These are phyloP conservation scores for Xylaria acuta DNA, from an alignment of 495 filamentous ascomycete genomes.

Conservation along the genomic window DNA sequence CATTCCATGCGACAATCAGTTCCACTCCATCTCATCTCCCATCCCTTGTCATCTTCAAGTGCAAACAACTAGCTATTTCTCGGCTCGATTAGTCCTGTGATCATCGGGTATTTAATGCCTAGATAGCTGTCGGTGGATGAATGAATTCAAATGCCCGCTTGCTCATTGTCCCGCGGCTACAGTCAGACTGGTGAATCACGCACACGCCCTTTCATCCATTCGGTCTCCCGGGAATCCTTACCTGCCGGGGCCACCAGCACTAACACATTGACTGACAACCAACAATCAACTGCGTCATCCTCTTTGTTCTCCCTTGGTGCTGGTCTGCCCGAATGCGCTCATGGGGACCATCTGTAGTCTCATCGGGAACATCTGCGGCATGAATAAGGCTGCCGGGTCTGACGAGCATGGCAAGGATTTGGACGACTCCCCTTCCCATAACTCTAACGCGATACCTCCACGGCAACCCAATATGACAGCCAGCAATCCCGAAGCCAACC, in stretches of 20 bases:
- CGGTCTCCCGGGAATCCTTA: not conserved
- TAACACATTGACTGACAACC: not conserved
- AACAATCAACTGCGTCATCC: not conserved
- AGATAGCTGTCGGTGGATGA: not conserved
- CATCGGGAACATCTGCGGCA: slow-evolving; percentile 31
- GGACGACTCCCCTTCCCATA: slow-evolving; percentile 10
- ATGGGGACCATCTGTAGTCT: slow-evolving; percentile 27
- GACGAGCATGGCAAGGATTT: slow-evolving; percentile 28
- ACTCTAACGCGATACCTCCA: not conserved
- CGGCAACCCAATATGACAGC: slow-evolving; percentile 21
- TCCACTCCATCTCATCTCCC: slow-evolving; percentile 1
- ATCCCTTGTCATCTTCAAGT: not conserved
- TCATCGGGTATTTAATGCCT: not conserved
- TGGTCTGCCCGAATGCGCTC: slow-evolving; percentile 11
- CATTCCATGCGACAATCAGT: slow-evolving; percentile 3
- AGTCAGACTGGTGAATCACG: slow-evolving; percentile 1
- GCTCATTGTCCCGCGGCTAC: not conserved
- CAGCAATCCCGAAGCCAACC: slow-evolving; percentile 2
- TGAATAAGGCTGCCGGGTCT: slow-evolving; percentile 31
- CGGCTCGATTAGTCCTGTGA: not conserved
- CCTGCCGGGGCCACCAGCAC: not conserved
- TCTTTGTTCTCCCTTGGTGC: slow-evolving; percentile 10
- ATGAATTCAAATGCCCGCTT: not conserved
- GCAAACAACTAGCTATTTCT: not conserved
- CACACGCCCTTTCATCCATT: not conserved